Base-by-base conservation (phyloP, 805 yeast species). In the Maudiozyma bulderi region DNA sequence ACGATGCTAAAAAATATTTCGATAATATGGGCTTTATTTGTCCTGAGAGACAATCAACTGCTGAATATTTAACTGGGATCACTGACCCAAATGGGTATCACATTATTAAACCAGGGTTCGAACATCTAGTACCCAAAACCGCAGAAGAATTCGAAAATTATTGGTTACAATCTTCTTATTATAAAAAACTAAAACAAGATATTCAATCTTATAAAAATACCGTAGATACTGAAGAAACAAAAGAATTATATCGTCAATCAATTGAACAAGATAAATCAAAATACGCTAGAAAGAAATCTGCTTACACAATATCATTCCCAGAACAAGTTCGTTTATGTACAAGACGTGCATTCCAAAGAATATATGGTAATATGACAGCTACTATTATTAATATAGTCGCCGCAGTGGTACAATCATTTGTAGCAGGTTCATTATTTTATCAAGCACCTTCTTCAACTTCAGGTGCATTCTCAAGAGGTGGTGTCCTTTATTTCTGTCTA, bases 381-480 rank as follows among this genome's bases (percentile, higher is more conserved):
- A 64, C 68, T 0, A 50, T 62, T 7, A 61, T 58, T 2, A 64
- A 64, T 34, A 49, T 50, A 50, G 44, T 50, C 13, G 64, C 68
- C 28, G 64, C 67, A 8, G 57, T 76, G 13, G 60, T 75, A 34
- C 82, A 81, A 64, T 72, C 83, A 6, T 72, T 84, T 44, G 73
- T 83, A 56, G 67, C 73, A 9, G 86, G 87, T 31, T 82, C 89
- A 0, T 64, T 84, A 55, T 84, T 74, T 63, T 81, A 74, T 62
- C 69, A 77, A 46, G 65, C 80, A 14, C 75, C 80, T 1, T 62
- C 66, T 5, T 52, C 68, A 31, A 82, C 86, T 0, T 47, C 58
- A 8, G 82, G 84, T 41, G 80, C 84, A 6, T 84, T 78, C 57
- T 73, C 82, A 8, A 72, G 87, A 53, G 82, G 85, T 51, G 86